A percentile compares a stretch with the other conserved stretches of the same genome.
These are phyloP conservation scores for Tricholomella constricta DNA, from an alignment of 768 basidiomycete species.

Conservation along the genomic window DNA sequence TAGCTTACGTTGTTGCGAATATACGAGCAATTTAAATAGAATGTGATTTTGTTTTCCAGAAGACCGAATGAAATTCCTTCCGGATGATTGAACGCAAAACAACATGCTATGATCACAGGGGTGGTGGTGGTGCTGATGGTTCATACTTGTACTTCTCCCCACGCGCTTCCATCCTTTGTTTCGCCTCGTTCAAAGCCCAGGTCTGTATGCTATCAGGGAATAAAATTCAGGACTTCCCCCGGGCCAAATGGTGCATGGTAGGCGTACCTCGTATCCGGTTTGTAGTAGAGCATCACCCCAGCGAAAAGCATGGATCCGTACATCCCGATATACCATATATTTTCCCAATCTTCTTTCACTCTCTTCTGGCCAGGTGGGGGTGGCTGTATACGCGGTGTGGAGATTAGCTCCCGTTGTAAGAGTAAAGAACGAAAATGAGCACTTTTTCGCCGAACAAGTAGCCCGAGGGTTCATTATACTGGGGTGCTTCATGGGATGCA, in stretches of 20 bases:
- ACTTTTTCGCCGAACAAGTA: constrained; percentile 92
- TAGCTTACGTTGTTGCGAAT: neutral
- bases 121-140: constrained; percentile 42
- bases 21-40: constrained; percentile 8
- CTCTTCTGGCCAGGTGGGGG: constrained; percentile 80
- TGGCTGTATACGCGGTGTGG: constrained; percentile 48
- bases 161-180: constrained; percentile 88
- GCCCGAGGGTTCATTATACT: constrained; percentile 88
- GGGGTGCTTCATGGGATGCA: constrained; percentile 77
- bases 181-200: constrained; percentile 91
- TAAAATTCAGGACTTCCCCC: constrained; percentile 1
- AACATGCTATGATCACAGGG: constrained; percentile 24
- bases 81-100: constrained; percentile 1
- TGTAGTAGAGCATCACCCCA: constrained; percentile 80
- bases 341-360: constrained; percentile 90
- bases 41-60: neutral
- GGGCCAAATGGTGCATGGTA: neutral
- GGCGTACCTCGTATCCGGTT: constrained; percentile 88
- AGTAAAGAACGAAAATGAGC: constrained; percentile 16
- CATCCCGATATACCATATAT: constrained; percentile 89
- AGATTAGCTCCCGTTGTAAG: neutral
- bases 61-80: neutral
- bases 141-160: constrained; percentile 88
- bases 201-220: constrained; percentile 70
- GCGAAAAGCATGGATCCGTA: constrained; percentile 83